Evolutionary conservation across 106 monocot species (phyloP).

Genomic region (Amphibolis antarctica): DNA sequence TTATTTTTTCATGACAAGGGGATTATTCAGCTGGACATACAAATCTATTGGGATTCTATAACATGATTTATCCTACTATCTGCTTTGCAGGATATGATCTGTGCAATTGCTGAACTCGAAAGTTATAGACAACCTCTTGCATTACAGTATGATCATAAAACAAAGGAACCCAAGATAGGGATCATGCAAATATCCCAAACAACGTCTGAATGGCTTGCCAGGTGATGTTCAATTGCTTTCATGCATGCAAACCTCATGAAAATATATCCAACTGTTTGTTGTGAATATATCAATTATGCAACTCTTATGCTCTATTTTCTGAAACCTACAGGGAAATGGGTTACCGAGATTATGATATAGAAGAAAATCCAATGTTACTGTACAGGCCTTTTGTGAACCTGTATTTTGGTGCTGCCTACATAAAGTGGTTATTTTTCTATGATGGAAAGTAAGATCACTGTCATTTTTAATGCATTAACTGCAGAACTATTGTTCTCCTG

Average conservation of each 20-base stretch:
- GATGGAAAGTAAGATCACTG: constrained; percentile 69
- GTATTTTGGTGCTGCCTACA: constrained; percentile 89
- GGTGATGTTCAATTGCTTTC: constrained; percentile 21
- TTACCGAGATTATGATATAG: constrained; percentile 60
- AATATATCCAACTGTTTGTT: background rate
- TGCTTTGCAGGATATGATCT: constrained; percentile 70
- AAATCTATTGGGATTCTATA: no score
- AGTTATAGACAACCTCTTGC: constrained; percentile 63
- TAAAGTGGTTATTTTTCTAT: constrained; percentile 60
- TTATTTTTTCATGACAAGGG: no score
- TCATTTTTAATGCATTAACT: background rate
- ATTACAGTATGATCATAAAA: constrained; percentile 50
- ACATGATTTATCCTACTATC: no score
- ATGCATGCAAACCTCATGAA: background rate
- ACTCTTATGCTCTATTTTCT: background rate
- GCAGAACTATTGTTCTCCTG: background rate
- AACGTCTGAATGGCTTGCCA: constrained; percentile 71
- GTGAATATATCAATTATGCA: background rate
- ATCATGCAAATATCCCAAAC: constrained; percentile 65
- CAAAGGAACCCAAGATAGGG: constrained; percentile 53
- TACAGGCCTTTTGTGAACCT: constrained; percentile 78
- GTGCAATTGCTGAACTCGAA: constrained; percentile 87
- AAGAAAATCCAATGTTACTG: constrained; percentile 38
- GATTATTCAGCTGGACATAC: no score
- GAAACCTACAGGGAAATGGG: constrained; percentile 77